These are phyloP conservation scores for Nicotiana tomentosiformis DNA, from an alignment of 257 asterid genomes.

Conservation along the genomic window DNA sequence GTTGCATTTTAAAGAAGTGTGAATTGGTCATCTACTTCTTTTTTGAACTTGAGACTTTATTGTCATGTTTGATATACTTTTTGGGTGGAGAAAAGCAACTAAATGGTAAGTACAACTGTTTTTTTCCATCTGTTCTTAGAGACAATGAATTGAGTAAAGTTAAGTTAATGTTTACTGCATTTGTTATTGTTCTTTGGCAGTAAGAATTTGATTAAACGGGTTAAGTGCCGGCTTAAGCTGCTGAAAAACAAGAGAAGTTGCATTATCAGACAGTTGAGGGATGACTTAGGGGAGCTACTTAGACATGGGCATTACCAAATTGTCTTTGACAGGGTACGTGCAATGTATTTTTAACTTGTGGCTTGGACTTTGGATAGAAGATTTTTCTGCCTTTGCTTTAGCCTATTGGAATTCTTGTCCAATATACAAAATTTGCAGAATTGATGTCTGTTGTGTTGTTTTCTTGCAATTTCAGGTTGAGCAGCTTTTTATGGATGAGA, in stretches of 20 bases:
- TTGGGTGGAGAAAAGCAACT: slow-evolving; percentile 90
- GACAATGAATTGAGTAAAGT: background rate
- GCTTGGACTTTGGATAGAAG: no score
- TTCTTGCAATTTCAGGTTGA: slow-evolving; percentile 46
- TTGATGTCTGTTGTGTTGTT: background rate
- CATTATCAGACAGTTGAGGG: slow-evolving; percentile 48
- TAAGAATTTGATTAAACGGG: slow-evolving; percentile 48
- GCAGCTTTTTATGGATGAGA: slow-evolving; percentile 55
- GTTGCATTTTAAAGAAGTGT: background rate
- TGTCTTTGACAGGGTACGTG: slow-evolving; percentile 57
- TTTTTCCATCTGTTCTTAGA: background rate
- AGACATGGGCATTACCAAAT: slow-evolving; percentile 46
- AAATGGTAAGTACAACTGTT: slow-evolving; percentile 43
- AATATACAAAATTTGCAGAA: background rate
- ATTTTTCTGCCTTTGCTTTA: no score
- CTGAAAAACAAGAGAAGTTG: slow-evolving; percentile 57
- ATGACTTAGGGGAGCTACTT: slow-evolving; percentile 66
- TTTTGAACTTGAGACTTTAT: background rate
- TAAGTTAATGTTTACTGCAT: background rate
- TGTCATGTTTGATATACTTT: slow-evolving; percentile 46
- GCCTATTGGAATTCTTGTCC: background rate
- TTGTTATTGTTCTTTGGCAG: slow-evolving; percentile 22
- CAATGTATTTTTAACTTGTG: background rate
- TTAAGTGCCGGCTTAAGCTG: slow-evolving; percentile 60
- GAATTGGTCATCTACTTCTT: no score